Evolutionary conservation across 345 rosid genomes (phyloP), one percentile per base, ranked within the genome.

Genomic region (Angophora floribunda): DNA sequence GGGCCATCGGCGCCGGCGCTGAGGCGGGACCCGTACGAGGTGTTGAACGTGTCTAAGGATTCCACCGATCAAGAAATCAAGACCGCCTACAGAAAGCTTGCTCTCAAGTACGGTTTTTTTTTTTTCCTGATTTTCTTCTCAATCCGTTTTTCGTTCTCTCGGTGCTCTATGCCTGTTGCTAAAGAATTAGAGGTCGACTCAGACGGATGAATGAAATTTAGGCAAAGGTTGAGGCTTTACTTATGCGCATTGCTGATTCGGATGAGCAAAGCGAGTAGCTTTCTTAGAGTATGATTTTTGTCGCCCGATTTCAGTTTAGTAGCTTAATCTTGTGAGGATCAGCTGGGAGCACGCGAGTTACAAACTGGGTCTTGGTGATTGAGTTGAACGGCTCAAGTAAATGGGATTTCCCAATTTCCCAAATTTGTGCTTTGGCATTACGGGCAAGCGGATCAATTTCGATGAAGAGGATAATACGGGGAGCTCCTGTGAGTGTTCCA

Each of bases 21-120:
- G 87, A 95, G 99, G 79, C 91, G 98, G 55, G 99, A 97, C 90
- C 99, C 99, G 1, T 98, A 98, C 86, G 99, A 98, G 95, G 99
- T 98, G 6, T 92, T 98, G 85, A 92, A 90, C 41, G 99, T 98
- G 51, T 89, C 99, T 17, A 96, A 88, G 90, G 99, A 98, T 88
- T 96, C 99, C 2, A 91, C 95, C 47, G 99, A 98, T 89, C 99
- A 97, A 89, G 99, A 98, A 87, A 96, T 98, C 91, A 98, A 98
- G 91, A 94, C 99, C 41, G 97, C 99, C 61, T 98, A 98, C 79
- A 87, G 99, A 86, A 98, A 95, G 94, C 96, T 96, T 87, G 99
- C 99, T 90, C 99, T 98, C 57, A 98, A 96, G 99, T 98, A 91
- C 93, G 96, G 87, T 50, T 36, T 7, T 63, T 87, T 21, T 57